Conservation (phyloP, 140 eudicot genomes). For the Cichorium intybus region DNA sequence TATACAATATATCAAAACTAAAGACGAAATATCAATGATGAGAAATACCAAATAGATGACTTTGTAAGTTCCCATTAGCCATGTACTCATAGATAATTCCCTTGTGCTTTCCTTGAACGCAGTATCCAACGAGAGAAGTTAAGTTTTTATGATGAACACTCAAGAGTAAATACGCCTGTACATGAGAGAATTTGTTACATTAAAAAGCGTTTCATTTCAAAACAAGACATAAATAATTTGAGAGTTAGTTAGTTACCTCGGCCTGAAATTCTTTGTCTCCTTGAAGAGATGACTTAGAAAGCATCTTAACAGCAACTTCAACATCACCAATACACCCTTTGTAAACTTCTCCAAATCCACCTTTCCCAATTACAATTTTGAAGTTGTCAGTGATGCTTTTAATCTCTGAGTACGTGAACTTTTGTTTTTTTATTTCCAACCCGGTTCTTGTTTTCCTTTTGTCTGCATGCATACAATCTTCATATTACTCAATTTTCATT, state of each 20-base stretch:
- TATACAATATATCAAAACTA: too few species aligned
- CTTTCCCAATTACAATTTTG: too few species aligned
- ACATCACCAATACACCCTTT: too few species aligned
- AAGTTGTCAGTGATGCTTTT: too few species aligned
- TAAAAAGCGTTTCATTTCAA: not conserved
- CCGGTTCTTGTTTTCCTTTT: too few species aligned
- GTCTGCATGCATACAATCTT: too few species aligned
- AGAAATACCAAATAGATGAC: conserved; percentile 35
- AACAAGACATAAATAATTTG: not conserved
- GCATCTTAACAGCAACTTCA: too few species aligned
- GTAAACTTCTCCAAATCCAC: too few species aligned
- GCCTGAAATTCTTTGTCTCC: conserved; percentile 40
- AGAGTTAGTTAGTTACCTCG: conserved; percentile 27
- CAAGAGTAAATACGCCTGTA: conserved; percentile 33
- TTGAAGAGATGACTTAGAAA: too few species aligned
- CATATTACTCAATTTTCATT: too few species aligned
- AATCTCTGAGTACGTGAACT: too few species aligned
- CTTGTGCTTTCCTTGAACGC: conserved; percentile 33
- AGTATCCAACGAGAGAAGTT: conserved; percentile 37
- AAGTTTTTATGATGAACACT: conserved; percentile 37
- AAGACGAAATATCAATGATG: not conserved
- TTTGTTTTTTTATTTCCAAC: too few species aligned
- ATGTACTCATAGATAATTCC: conserved; percentile 44
- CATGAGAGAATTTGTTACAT: not conserved
- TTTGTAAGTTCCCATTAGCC: conserved; percentile 40